Evolutionary conservation across 345 rosid species (phyloP).

Genomic region (Balakata baccata): DNA sequence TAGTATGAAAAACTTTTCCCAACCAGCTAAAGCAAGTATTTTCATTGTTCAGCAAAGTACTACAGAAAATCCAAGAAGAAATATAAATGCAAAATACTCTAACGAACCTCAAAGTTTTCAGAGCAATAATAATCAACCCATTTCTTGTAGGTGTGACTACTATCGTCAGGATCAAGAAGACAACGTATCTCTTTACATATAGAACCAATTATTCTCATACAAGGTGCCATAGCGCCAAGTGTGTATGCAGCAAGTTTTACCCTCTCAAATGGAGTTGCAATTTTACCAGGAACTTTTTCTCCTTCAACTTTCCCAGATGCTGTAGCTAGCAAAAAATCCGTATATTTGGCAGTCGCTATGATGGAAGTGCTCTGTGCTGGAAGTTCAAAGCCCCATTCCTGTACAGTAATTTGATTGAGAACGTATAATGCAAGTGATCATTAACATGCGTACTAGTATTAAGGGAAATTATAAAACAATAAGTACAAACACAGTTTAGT

Average conservation of each 20-base stretch:
- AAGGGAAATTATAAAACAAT: background rate
- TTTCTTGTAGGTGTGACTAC: conserved; percentile 65
- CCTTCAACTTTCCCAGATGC: conserved; percentile 95
- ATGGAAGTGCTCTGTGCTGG: conserved; percentile 47
- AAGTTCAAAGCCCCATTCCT: conserved; percentile 81
- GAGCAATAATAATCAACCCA: conserved; percentile 80
- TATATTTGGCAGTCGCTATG: conserved; percentile 65
- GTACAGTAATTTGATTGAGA: conserved; percentile 29
- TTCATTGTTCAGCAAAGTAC: conserved; percentile 13
- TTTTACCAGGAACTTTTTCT: conserved; percentile 78
- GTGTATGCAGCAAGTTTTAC: conserved; percentile 95
- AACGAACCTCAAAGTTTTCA: conserved; percentile 67
- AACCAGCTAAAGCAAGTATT: conserved; percentile 1
- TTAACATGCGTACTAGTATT: too few species aligned
- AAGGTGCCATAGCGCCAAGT: conserved; percentile 90
- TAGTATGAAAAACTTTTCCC: conserved; percentile 9
- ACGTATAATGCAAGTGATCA: background rate
- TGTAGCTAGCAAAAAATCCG: conserved; percentile 88
- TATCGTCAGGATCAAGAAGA: conserved; percentile 46
- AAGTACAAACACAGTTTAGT: background rate
- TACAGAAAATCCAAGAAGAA: background rate
- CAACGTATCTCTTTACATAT: conserved; percentile 65
- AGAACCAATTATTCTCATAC: conserved; percentile 80
- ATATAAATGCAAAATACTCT: conserved; percentile 15
- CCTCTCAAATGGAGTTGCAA: conserved; percentile 94